Evolutionary conservation across 2,329 filamentous ascomycete species (phyloP).

Genomic region (Trichoderma cornu-damae): DNA sequence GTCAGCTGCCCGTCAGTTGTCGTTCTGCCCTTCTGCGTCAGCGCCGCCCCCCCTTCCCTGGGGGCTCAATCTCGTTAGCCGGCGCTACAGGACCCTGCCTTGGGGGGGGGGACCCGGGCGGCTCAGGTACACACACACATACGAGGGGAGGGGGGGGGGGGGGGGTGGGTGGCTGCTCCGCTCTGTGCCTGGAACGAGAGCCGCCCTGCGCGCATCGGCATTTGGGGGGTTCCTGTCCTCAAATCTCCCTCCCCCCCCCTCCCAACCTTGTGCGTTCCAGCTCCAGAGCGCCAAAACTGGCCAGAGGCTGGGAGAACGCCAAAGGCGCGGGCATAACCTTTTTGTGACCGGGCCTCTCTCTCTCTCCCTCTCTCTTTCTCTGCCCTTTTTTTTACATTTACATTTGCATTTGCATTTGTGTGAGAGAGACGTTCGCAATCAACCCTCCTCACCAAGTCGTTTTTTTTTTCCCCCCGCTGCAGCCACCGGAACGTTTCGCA

Average conservation of each 20-base stretch:
- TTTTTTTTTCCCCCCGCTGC: no score
- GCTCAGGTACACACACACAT: conserved; percentile 4
- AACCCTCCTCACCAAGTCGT: background rate
- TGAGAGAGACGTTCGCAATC: conserved; percentile 3
- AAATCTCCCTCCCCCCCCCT: background rate
- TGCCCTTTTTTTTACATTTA: background rate
- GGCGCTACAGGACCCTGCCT: background rate
- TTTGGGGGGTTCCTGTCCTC: conserved; percentile 8
- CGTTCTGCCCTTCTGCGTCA: no score
- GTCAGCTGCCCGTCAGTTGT: background rate
- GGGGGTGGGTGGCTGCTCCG: background rate
- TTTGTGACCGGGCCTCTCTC: no score
- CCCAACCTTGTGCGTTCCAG: no score
- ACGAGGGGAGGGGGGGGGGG: no score
- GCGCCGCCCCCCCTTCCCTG: background rate
- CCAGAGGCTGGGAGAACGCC: background rate
- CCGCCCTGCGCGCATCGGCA: conserved; percentile 4
- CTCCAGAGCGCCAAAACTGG: background rate
- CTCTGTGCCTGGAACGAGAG: background rate
- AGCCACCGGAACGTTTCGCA: conserved; percentile 1
- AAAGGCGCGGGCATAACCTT: background rate
- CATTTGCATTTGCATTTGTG: background rate
- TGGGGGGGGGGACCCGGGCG: background rate
- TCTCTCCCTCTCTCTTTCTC: background rate
- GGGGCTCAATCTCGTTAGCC: background rate